Evolutionary conservation across 1,284 basidiomycete genomes (phyloP), one percentile per base, ranked within the genome.

Genomic region (Stereum hirsutum): DNA sequence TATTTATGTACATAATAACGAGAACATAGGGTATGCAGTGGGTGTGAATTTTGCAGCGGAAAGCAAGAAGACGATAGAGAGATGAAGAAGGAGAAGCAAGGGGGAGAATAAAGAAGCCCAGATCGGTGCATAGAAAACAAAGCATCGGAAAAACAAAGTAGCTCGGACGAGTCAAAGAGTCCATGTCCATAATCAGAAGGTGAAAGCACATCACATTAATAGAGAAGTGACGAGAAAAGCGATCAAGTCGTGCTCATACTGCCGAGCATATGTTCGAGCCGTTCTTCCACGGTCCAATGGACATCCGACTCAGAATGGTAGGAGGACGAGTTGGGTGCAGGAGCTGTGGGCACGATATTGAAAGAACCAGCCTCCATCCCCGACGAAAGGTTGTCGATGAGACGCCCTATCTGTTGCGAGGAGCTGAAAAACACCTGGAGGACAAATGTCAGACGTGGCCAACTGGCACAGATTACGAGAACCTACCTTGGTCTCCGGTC

Each of bases 281-380:
- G 70, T 55, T 88, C 85, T 58, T 88, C 85, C 8, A 86, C 71
- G 17, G 78, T 81, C 78, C 78, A 81, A 47, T 75, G 68, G 45
- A 67, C 63, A 46, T 82, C 79, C 43, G 72, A 63, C 25, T 76
- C 77, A 26, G 82, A 78, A 45, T 65, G 69, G 43, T 82, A 53
- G 25, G 82, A 85, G 28, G 75, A 77, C 37, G 74, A 66, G 15
- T 68, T 58, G 30, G 76, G 78, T 55, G 76, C 50, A 60, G 57
- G 48, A 54, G 56, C 46, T 53, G 57, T 53, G 2, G 70, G 65
- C 25, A 64, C 54, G 55, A 88, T 77, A 55, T 88, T 89, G 66
- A 89, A 88, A 23, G 85, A 81, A 35, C 85, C 87, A 39, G 84
- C 71, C 51, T 89, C 86, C 66, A 77, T 75, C 30, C 78, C 81